Base-by-base conservation (phyloP, 345 rosid species). In the Excoecaria agallocha region DNA sequence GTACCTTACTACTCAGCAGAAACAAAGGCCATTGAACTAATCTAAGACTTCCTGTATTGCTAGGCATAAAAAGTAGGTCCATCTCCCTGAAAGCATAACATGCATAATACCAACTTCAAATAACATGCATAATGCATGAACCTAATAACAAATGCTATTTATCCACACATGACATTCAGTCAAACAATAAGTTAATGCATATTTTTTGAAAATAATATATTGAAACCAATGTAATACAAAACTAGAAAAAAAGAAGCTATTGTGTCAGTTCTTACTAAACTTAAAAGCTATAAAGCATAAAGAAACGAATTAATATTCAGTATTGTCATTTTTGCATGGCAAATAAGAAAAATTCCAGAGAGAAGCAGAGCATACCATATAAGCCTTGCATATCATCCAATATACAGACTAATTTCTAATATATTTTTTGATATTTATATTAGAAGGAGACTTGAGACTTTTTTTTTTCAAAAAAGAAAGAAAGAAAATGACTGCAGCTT, bases 11-110 rank as follows among this genome's bases (percentile, higher is more conserved):
- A 83, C 99, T 93, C 50, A 95, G 86, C 80, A 95, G 96, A 87
- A 95, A 95, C 88, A 95, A 84, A 74, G 99, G 99, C 99, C 99
- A 95, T 75, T 95, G 99, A 63, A 93, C 98, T 76, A 95, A 87
- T 85, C 86, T 80, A 77, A 95, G 87, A 78, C 92, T 92, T 76
- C 99, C 99, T 57, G 79, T 90, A 83, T 95, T 95, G 90, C 97
- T 90, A 63, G 99, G 99, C 81, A 90, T 84, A 58, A 82, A 89
- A 79, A 93, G 99, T 74, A 95, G 88, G 86, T 91, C 99, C 98
- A 87, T 91, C 86, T 95, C 99, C 88, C 99, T 95, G 82, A 51
- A 79, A 70, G 43, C 74, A 79, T 39, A 77, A 70, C 49, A 73
- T 35, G 2, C 37, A 15, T 19, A 35, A 39, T 35, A 61, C 45